Evolutionary conservation across 73 alveolate genomes (phyloP).

Genomic region (Diophrys appendiculata): DNA sequence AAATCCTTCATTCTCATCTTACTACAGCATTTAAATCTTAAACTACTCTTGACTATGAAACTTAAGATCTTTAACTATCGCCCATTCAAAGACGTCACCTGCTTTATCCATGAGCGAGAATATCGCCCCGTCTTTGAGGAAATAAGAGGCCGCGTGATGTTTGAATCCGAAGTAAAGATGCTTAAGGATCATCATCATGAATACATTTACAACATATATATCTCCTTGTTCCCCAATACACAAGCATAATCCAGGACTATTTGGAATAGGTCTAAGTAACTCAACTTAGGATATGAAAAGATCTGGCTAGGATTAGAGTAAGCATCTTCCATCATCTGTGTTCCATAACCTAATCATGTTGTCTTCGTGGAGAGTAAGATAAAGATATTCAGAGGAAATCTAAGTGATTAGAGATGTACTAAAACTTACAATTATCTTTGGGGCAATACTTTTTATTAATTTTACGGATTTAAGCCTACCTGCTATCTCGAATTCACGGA

Average conservation of each 20-base stretch:
- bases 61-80: background rate
- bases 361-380: constrained; percentile 53
- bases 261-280: constrained; percentile 15
- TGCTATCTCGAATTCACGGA: too few relatives aligned
- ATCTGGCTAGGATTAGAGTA: constrained; percentile 46
- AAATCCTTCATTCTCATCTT: constrained; percentile 9
- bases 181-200: constrained; percentile 36
- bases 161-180: constrained; percentile 9
- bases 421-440: too few relatives aligned
- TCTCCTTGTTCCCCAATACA: constrained; percentile 54
- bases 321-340: constrained; percentile 67
- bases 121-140: background rate
- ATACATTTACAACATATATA: constrained; percentile 34
- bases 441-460: too few relatives aligned
- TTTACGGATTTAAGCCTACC: too few relatives aligned
- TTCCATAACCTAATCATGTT: constrained; percentile 55
- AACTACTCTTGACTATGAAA: background rate
- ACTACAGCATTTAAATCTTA: background rate
- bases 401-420: too few relatives aligned
- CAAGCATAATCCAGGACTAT: constrained; percentile 27
- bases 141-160: background rate
- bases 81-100: background rate
- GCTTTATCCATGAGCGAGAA: background rate
- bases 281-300: constrained; percentile 42
- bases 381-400: constrained; percentile 23